These are phyloP conservation scores for Ogataea glucozyma DNA, from an alignment of 805 yeast genomes.

Conservation along the genomic window DNA sequence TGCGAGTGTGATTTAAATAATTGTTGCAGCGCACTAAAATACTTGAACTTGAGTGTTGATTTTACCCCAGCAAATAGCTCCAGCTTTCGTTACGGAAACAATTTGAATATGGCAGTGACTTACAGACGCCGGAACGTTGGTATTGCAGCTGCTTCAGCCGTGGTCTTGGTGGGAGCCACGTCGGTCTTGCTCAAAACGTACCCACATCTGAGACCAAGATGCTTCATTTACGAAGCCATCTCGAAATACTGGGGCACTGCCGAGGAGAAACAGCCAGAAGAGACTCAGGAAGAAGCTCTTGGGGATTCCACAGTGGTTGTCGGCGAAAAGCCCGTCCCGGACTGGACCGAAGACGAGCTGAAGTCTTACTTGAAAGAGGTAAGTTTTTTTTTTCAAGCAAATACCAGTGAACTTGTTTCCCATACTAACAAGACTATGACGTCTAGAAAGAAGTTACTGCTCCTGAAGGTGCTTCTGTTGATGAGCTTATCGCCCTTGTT, in stretches of 20 bases:
- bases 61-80: not conserved
- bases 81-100: too few relatives aligned
- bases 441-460: conserved; percentile 46
- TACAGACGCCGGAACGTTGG: conserved; percentile 32
- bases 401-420: not conserved
- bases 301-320: conserved; percentile 34
- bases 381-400: conserved; percentile 33
- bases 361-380: conserved; percentile 41
- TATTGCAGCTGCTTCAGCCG: conserved; percentile 45
- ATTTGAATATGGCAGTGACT: conserved; percentile 16
- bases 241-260: conserved; percentile 5
- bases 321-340: conserved; percentile 14
- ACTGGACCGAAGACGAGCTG: conserved; percentile 40
- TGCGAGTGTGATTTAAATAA: conserved; percentile 2
- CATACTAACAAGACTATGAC: conserved; percentile 20
- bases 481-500: conserved; percentile 49
- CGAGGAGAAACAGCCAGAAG: conserved; percentile 10
- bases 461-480: conserved; percentile 47
- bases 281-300: conserved; percentile 7
- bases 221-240: conserved; percentile 7
- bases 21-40: conserved; percentile 1
- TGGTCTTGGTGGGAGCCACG: conserved; percentile 44
- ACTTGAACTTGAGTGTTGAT: not conserved
- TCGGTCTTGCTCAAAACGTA: conserved; percentile 45
- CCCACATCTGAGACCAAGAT: conserved; percentile 44